A percentile compares a stretch with the other conserved stretches of the same genome.
phyloP scores from a whole-genome alignment of 108 stramenopile species.

The Licmophora abbreviata region DNA sequence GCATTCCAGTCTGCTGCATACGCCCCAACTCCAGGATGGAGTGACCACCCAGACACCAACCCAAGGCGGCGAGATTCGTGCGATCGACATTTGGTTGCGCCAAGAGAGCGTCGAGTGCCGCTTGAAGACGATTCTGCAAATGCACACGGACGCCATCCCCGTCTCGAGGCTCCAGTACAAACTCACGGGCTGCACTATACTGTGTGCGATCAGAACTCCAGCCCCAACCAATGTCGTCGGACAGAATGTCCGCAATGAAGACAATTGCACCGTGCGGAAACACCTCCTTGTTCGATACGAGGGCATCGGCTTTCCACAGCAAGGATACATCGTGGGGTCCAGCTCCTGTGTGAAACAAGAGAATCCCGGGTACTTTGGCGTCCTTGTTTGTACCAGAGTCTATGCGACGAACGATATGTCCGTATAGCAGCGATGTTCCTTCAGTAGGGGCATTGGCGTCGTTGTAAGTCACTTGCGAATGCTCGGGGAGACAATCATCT shows the following conservation, averaged over 20 bases:
- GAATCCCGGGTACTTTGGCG: conserved; percentile 27
- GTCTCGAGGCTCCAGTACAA: conserved; percentile 21
- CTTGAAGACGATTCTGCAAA: conserved; percentile 3
- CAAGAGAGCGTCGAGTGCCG: neutral
- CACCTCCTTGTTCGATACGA: conserved; percentile 22
- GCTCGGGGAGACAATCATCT: no score
- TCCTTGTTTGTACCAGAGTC: no score
- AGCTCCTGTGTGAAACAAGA: conserved; percentile 72
- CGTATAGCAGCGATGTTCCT: no score
- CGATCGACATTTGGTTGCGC: conserved; percentile 24
- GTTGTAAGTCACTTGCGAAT: no score
- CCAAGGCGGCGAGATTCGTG: conserved; percentile 32
- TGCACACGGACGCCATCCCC: conserved; percentile 5
- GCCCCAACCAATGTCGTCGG: conserved; percentile 53
- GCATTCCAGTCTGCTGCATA: conserved; percentile 14
- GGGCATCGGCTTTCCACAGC: conserved; percentile 47
- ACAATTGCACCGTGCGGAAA: conserved; percentile 21
- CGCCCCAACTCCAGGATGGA: conserved; percentile 41
- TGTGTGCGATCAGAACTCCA: conserved; percentile 46
- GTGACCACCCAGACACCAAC: conserved; percentile 74
- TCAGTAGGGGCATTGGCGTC: no score
- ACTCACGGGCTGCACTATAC: conserved; percentile 29
- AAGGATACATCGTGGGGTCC: conserved; percentile 71
- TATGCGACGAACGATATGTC: no score
- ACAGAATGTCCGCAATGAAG: conserved; percentile 51